Evolutionary conservation across 2,329 filamentous ascomycete genomes (phyloP).

Genomic region (Ceratocystis cacaofunesta): DNA sequence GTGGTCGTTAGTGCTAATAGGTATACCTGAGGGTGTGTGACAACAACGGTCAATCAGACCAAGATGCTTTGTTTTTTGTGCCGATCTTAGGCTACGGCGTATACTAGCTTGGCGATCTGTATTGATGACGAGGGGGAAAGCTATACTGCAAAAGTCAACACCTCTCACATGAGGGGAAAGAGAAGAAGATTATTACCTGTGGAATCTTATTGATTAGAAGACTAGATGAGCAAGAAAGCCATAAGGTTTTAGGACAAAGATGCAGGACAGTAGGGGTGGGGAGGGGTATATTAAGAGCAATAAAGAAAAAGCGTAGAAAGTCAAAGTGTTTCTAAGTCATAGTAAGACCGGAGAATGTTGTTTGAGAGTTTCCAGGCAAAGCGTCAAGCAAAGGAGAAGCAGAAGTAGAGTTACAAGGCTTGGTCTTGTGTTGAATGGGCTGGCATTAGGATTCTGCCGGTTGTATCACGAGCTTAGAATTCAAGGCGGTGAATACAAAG

Average conservation of each 20-base stretch:
- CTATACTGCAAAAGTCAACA: background rate
- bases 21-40: too few species aligned
- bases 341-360: background rate
- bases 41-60: too few species aligned
- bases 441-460: slow-evolving; percentile 16
- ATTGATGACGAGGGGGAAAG: background rate
- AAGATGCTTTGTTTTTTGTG: background rate
- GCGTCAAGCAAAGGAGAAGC: background rate
- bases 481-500: slow-evolving; percentile 11
- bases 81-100: background rate
- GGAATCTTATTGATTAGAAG: background rate
- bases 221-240: background rate
- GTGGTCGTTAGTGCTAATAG: background rate
- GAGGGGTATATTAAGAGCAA: slow-evolving; percentile 2
- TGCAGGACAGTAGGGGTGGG: background rate
- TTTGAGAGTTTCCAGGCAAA: background rate
- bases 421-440: background rate
- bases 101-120: background rate
- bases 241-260: background rate
- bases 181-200: background rate
- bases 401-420: background rate
- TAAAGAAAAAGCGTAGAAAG: background rate
- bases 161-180: background rate
- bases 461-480: slow-evolving; percentile 11
- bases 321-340: background rate